Base-by-base conservation (phyloP, 306 rosid genomes). In the Vicia sativa region DNA sequence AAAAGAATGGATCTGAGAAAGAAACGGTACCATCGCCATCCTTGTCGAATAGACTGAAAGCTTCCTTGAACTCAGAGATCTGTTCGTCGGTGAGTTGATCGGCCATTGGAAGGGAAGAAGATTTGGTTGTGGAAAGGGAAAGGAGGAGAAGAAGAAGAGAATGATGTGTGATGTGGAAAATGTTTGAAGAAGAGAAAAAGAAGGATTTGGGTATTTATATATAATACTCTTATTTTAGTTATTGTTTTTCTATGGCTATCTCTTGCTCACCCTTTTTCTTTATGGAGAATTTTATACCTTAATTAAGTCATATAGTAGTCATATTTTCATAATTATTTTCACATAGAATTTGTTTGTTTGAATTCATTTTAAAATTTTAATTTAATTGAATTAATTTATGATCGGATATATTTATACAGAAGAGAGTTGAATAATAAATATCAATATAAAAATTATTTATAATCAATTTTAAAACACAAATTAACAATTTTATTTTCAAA, bases 51-150 rank as follows among this genome's bases (percentile, higher is more conserved):
- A 88, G 95, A 78, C 91, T 85, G 71, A 88, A 88, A 50, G 95
- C 95, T 50, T 88, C 95, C 84, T 88, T 83, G 87, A 88, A 88
- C 83, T 85, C 89, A 1, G 95, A 85, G 87, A 88, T 88, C 91
- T 88, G 91, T 25, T 88, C 95, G 48, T 88, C 91, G 62, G 91
- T 88, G 80, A 88, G 95, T 42, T 88, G 95, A 77, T 88, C 95
- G 38, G 95, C 95, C 95, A 88, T 88, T 53, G 74, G 66, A 67
- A 76, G 28, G 28, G 28, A 3, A 2, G 57, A 43, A 21, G 66
- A 16, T 25, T 50, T 19, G 57, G 31, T 9, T 50, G 3, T 64
- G 6, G 11, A 55, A n/a, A 55, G 16, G 4, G 11, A 3, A 12
- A 53, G 7, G 38, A 34, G 38, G 34, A 53, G 8, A 6, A 12